Evolutionary conservation across 371 early-diverging fungal species (phyloP), one percentile per base, ranked within the genome.

Genomic region (Syncephalis fuscata): DNA sequence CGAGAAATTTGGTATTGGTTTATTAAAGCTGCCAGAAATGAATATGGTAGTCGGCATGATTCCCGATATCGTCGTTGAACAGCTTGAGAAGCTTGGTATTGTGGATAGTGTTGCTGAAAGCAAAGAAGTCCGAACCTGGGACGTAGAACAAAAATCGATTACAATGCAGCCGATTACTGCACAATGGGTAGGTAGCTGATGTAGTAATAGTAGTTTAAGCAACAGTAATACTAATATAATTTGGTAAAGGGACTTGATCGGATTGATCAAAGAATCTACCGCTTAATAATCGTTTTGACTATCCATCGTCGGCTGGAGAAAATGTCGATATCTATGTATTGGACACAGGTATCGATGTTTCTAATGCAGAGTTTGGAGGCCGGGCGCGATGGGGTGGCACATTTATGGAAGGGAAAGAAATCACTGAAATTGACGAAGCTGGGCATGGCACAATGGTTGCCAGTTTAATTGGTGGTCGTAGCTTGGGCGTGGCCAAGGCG

Each of bases 391-490:
- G 66, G 57, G 85, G 85, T 5, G 17, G 17, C 4, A 42, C 39
- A 24, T 40, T 49, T 20, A 24, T 49, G 10, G 11, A 8, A 5
- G 32, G 3, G 63, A 64, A 19, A 70, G 26, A 14, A 5, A 24
- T 23, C 17, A 22, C 69, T 20, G 57, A 73, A 39, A 57, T 54
- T 23, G 72, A 71, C 44, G 60, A 60, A 19, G 64, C 67, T 37
- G 72, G 72, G 7, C 80, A 80, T 39, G 85, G 90, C 5, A 83
- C 88, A 17, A 87, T 87, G 58, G 80, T 79, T 20, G 80, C 87
- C 0, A 52, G 59, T 15, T 7, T 46, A 17, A 85, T 85, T 52
- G 83, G 68, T 10, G 81, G 83, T 37, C 65, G 61, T 49, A 68
- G 55, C 14, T 74, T 58, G 54, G 88, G 86, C 14, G 75, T 87